These are phyloP conservation scores for Rhodotorula kratochvilovae DNA, from an alignment of 768 basidiomycete genomes.

Conservation along the genomic window DNA sequence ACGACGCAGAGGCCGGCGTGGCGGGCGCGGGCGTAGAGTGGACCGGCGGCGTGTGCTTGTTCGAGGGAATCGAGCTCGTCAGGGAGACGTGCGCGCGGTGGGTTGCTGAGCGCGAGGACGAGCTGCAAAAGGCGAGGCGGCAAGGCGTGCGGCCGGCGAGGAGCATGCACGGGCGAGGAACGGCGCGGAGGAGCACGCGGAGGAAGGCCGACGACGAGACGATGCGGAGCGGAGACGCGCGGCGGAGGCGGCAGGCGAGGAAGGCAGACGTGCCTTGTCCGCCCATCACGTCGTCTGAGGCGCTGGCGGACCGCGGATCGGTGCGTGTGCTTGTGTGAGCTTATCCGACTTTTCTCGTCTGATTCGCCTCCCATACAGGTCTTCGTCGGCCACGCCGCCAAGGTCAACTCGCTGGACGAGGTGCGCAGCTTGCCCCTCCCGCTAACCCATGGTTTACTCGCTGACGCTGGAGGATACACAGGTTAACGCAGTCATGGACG, in stretches of 20 bases:
- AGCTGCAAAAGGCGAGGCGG: slow-evolving; percentile 24
- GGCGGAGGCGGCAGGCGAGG: neutral
- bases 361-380: slow-evolving; percentile 43
- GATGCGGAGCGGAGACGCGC: neutral
- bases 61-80: slow-evolving; percentile 76
- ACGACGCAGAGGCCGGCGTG: slow-evolving; percentile 54
- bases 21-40: slow-evolving; percentile 57
- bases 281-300: slow-evolving; percentile 65
- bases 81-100: slow-evolving; percentile 63
- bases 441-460: slow-evolving; percentile 15
- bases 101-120: slow-evolving; percentile 59
- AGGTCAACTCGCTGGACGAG: slow-evolving; percentile 36
- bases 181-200: neutral
- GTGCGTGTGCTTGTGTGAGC: slow-evolving; percentile 58
- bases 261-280: slow-evolving; percentile 13
- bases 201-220: neutral
- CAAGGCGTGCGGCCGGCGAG: neutral
- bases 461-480: slow-evolving; percentile 44
- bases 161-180: neutral
- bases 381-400: slow-evolving; percentile 45
- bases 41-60: slow-evolving; percentile 72
- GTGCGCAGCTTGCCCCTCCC: slow-evolving; percentile 14
- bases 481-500: slow-evolving; percentile 64
- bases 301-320: slow-evolving; percentile 72
- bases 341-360: slow-evolving; percentile 56